These are phyloP conservation scores for Taphrina deformans DNA, from an alignment of 1,139 yeast species.

Conservation along the genomic window DNA sequence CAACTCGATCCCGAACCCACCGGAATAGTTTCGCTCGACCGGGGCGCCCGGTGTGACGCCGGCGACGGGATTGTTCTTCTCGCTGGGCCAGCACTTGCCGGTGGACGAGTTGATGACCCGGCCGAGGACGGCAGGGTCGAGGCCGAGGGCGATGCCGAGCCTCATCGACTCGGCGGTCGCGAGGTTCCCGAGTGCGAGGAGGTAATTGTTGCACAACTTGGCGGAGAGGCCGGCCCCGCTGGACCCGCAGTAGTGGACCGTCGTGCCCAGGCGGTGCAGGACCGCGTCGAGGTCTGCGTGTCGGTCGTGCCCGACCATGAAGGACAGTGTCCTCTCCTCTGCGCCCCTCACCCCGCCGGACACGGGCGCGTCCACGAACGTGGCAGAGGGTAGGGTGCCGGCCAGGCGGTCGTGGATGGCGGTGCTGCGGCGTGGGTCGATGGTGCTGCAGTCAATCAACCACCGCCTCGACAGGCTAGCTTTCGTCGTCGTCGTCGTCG, in stretches of 20 bases:
- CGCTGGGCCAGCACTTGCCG: conserved; percentile 63
- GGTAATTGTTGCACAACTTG: conserved; percentile 59
- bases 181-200: conserved; percentile 59
- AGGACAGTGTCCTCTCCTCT: conserved; percentile 56
- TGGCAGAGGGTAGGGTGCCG: conserved; percentile 30
- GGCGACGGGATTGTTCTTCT: conserved; percentile 61
- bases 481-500: not conserved
- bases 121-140: conserved; percentile 55
- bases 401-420: conserved; percentile 41
- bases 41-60: conserved; percentile 54
- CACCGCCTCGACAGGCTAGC: conserved; percentile 37
- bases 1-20: conserved; percentile 59
- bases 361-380: conserved; percentile 59
- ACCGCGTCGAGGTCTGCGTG: conserved; percentile 41
- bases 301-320: conserved; percentile 53
- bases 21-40: conserved; percentile 53
- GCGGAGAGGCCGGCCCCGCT: conserved; percentile 60
- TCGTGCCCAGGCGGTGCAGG: conserved; percentile 55
- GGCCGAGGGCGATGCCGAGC: conserved; percentile 57
- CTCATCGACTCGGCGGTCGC: conserved; percentile 65
- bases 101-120: conserved; percentile 59
- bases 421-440: conserved; percentile 56
- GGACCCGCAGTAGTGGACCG: conserved; percentile 58
- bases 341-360: conserved; percentile 67
- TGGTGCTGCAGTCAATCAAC: conserved; percentile 57